Evolutionary conservation across 176 grass and related monocot genomes (phyloP).

Genomic region (Oryza punctata): DNA sequence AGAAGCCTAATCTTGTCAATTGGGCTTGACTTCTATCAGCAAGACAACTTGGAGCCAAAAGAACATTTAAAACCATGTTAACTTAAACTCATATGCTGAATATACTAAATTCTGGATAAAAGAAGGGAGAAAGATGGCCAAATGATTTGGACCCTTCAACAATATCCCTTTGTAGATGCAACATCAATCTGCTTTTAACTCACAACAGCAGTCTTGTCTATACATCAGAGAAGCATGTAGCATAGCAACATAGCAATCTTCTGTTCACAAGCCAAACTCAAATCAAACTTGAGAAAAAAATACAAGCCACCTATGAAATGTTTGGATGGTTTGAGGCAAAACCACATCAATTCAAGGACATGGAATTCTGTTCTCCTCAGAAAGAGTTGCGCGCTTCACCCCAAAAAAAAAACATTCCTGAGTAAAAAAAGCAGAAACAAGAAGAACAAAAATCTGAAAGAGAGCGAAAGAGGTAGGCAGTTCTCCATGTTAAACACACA

Average conservation of each 20-base stretch:
- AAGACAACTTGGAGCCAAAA: neutral
- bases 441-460: neutral
- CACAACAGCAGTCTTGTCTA: neutral
- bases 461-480: neutral
- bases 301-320: no score
- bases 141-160: constrained; percentile 24
- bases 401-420: neutral
- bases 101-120: neutral
- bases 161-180: neutral
- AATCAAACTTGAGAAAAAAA: neutral
- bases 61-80: neutral
- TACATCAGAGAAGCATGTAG: no score
- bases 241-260: neutral
- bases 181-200: neutral
- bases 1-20: neutral
- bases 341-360: neutral
- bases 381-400: no score
- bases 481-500: neutral
- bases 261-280: neutral
- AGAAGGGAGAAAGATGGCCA: neutral
- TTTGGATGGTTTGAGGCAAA: constrained; percentile 5
- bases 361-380: no score
- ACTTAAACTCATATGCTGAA: neutral
- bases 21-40: neutral
- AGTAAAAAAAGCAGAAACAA: neutral